Evolutionary conservation across 2,329 filamentous ascomycete species (phyloP).

Genomic region (Claviceps maximensis): DNA sequence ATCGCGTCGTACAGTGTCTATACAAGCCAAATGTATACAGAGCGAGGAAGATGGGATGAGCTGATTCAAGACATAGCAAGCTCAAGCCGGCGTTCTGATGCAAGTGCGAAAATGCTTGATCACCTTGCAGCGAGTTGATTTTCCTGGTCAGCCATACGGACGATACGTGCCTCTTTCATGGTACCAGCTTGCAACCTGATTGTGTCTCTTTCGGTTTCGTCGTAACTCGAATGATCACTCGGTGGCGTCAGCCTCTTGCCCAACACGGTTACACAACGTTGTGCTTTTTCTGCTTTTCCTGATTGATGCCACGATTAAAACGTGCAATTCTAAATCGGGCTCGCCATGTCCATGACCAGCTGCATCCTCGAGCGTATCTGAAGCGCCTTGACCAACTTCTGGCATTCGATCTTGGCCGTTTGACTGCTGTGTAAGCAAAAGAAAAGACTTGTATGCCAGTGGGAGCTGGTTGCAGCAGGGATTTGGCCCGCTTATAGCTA

Average conservation of each 20-base stretch:
- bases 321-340: not conserved
- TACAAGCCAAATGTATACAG: not conserved
- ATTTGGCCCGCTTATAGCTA: slow-evolving; percentile 5
- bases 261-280: not conserved
- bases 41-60: not conserved
- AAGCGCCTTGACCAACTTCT: not conserved
- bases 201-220: not conserved
- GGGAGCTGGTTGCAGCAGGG: slow-evolving; percentile 2
- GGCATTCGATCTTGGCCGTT: not conserved
- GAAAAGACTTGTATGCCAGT: not conserved
- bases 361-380: not conserved
- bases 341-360: not conserved
- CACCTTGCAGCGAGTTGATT: not conserved
- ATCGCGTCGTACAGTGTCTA: not conserved
- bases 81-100: not conserved
- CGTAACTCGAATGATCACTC: not conserved
- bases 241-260: not conserved
- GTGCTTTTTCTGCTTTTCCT: not conserved
- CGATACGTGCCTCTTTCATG: not conserved
- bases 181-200: not conserved
- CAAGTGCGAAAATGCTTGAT: not conserved
- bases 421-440: not conserved
- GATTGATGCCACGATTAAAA: not conserved
- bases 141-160: not conserved
- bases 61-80: not conserved